Conservation (phyloP, 2,329 filamentous ascomycete genomes). For the Byssothecium circinans region DNA sequence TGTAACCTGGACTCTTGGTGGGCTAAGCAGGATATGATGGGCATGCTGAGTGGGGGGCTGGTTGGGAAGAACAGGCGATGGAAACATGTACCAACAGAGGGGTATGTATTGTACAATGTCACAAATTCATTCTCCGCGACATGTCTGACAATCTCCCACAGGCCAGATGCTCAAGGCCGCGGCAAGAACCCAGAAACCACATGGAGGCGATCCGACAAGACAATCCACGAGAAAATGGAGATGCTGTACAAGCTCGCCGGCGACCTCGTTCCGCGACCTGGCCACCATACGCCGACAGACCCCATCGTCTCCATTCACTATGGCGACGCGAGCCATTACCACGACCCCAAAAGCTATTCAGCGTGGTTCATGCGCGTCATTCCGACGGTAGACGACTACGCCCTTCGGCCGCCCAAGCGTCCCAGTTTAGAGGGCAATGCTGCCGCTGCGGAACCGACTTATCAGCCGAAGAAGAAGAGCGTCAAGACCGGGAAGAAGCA, state of each 20-base stretch:
- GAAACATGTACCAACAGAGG: background rate
- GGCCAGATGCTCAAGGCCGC: background rate
- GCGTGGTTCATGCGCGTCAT: conserved; percentile 1
- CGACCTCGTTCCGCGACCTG: background rate
- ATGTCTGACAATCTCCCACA: background rate
- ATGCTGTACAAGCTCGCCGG: conserved; percentile 14
- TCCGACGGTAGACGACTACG: background rate
- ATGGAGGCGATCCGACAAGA: conserved; percentile 8
- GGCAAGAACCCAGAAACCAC: conserved; percentile 4
- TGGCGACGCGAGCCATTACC: background rate
- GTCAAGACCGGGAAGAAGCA: conserved; percentile 21
- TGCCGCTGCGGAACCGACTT: background rate
- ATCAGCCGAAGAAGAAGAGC: conserved; percentile 21
- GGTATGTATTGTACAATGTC: background rate
- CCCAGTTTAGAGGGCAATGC: background rate
- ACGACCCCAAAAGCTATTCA: background rate
- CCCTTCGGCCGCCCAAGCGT: background rate
- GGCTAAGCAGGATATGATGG: background rate
- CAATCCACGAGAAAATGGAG: conserved; percentile 14
- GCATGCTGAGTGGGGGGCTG: background rate
- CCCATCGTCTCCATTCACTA: conserved; percentile 5
- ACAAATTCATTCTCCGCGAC: background rate
- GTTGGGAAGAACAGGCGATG: background rate
- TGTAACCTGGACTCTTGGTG: conserved; percentile 13
- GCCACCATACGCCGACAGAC: background rate